phyloP scores from a whole-genome alignment of 1,284 basidiomycete species.

The Melampsora americana region DNA sequence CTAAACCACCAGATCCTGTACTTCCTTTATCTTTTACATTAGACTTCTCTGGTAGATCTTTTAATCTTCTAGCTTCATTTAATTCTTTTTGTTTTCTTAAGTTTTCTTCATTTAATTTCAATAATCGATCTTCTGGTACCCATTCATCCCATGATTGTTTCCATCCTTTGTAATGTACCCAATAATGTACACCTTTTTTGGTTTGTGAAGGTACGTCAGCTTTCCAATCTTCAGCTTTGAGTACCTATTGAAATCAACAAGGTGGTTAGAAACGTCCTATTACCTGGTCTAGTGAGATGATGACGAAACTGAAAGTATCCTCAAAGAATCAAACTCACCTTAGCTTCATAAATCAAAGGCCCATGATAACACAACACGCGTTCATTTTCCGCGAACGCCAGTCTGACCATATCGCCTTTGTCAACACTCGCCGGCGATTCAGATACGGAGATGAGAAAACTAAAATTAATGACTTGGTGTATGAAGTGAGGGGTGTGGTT shows the following conservation, averaged over 20 bases:
- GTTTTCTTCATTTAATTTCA: slow-evolving; percentile 83
- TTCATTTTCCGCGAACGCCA: slow-evolving; percentile 63
- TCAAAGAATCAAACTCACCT: slow-evolving; percentile 57
- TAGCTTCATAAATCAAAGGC: slow-evolving; percentile 89
- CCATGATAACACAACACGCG: slow-evolving; percentile 90
- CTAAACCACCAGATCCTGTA: slow-evolving; percentile 51
- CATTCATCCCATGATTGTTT: slow-evolving; percentile 99
- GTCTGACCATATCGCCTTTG: slow-evolving; percentile 13
- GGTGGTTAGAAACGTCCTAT: neutral
- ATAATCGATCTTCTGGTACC: slow-evolving; percentile 76
- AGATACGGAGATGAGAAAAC: no score
- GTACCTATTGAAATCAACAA: slow-evolving; percentile 58
- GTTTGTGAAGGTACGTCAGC: slow-evolving; percentile 64
- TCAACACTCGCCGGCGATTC: no score
- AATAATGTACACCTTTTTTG: slow-evolving; percentile 77
- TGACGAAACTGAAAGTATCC: slow-evolving; percentile 6
- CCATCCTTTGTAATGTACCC: slow-evolving; percentile 99
- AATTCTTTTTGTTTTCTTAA: slow-evolving; percentile 68
- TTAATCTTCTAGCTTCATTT: slow-evolving; percentile 60
- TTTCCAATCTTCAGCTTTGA: slow-evolving; percentile 74
- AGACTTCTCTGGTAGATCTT: slow-evolving; percentile 55
- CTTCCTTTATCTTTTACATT: slow-evolving; percentile 52
- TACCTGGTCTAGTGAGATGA: neutral
- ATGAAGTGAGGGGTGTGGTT: no score
- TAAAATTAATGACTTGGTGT: no score